These are phyloP conservation scores for Stephania japonica DNA, from an alignment of 164 flowering plant genomes.

Conservation along the genomic window DNA sequence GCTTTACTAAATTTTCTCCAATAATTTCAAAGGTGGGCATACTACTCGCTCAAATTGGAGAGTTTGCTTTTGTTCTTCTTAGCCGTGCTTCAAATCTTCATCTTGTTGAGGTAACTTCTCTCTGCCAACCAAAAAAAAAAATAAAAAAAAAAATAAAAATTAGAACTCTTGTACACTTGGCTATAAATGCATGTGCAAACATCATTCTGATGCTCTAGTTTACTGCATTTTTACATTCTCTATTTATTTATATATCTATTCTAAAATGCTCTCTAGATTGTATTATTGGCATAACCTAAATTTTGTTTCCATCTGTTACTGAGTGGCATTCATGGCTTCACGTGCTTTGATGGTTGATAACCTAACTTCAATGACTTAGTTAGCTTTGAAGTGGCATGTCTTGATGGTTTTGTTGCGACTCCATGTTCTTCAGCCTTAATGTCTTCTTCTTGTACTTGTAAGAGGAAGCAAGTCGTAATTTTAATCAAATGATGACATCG, in stretches of 20 bases:
- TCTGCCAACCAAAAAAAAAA: conserved; percentile 12
- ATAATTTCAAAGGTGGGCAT: conserved; percentile 65
- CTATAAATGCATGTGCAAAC: neutral
- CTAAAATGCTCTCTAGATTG: neutral
- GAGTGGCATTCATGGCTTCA: neutral
- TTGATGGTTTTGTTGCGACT: too few relatives aligned
- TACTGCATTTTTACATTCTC: neutral
- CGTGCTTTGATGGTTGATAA: neutral
- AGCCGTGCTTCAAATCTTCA: conserved; percentile 97
- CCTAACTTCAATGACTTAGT: neutral
- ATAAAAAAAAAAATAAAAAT: too few relatives aligned
- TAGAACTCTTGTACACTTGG: neutral
- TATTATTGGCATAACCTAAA: neutral
- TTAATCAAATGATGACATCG: too few relatives aligned
- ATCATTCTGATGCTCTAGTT: neutral
- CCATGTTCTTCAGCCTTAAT: too few relatives aligned
- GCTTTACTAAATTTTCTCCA: neutral
- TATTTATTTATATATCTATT: neutral
- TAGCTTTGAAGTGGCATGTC: too few relatives aligned
- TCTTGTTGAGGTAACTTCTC: conserved; percentile 66
- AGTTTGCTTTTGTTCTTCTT: conserved; percentile 92
- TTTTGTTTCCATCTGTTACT: neutral
- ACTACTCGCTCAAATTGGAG: conserved; percentile 93
- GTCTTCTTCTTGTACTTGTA: too few relatives aligned
- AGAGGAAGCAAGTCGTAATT: too few relatives aligned